Evolutionary conservation across 495 filamentous ascomycete genomes (phyloP), one percentile per base, ranked within the genome.

Genomic region (Cairneyella variabilis): DNA sequence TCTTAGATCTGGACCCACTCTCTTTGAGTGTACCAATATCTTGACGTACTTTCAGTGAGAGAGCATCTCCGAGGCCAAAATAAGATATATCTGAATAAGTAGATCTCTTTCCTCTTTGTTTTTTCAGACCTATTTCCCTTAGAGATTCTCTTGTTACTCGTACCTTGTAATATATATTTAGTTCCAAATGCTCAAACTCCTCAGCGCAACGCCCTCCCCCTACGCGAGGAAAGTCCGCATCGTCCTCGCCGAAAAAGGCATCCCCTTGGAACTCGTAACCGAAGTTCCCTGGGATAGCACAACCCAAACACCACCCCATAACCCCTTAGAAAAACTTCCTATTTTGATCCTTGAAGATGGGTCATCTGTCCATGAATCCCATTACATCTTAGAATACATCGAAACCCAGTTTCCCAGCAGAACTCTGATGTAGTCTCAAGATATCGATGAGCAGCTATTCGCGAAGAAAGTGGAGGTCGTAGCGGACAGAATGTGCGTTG

Each of bases 211-310:
- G 32, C 38, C 39, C 3, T 52, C 49, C 3, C 49, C 39, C 11
- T 52, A 44, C 21, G 49, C 49, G 14, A 32, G 49, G 26, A 52
- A 52, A 41, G 49, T 52, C 16, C 49, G 49, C 2, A 52, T 52
- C 23, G 28, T 28, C 27, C 39, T 52, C 11, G 39, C 26, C 22
- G 39, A 44, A 20, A 52, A 52, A 23, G 38, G 17, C 3, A 52
- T 36, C 16, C 39, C 38, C 6, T 44, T 52, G 20, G 39, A 43
- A 17, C 28, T 44, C 6, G 17, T 34, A 12, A 44, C 38, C 16
- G 49, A 52, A 21, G 27, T 52, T n/a, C 49, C 49, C 8, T 52
- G 39, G 39, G 39, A 44, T 11, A 52, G 39, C 26, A 52, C 25
- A n/a, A 52, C 49, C 4, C 5, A 32, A 9, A 52, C 27, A 2